Evolutionary conservation across 1,284 basidiomycete genomes (phyloP), one percentile per base, ranked within the genome.

Genomic region (Ustilago bromivora): DNA sequence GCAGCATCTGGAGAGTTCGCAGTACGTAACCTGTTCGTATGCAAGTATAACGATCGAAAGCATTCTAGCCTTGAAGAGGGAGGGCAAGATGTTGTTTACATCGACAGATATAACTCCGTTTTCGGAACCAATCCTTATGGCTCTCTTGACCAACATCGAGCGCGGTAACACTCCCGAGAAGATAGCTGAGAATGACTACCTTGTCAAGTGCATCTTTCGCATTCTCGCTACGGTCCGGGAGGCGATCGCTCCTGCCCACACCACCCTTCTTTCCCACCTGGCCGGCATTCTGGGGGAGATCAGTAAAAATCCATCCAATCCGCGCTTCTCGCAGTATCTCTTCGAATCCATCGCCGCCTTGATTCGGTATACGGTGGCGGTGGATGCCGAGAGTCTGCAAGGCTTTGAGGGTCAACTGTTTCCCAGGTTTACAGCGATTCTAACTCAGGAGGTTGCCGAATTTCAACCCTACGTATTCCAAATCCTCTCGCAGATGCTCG

Each of bases 381-480:
- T 66, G 5, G 49, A 91, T 32, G 90, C 91, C 0, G 83, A 89
- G 13, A 90, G 92, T 1, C 87, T 98, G n/a, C 81, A 90, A 0
- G 89, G 88, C 1, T 97, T 98, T 80, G 96, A 99, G 85, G 87
- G 89, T 61, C 89, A 90, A 1, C 88, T 99, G n/a, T 88, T 88
- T 84, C 92, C 91, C 0, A 93, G 94, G 0, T 96, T 97, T 83
- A 95, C 93, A 9, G 86, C 92, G 71, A 95, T 98, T 83, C 87
- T 99, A 4, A 91, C 94, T 78, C 91, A 94, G 81, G 96, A 99
- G 78, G 94, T 98, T 34, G 92, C 85, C 94, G 96, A 98, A 88
- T 99, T 98, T 85, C 93, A 97, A 60, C 96, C 96, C 2, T 99
- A 96, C 86, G 93, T 94, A 59, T 98, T 99, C 89, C 97, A 99